phyloP scores from a whole-genome alignment of 768 basidiomycete genomes.

The Xerocomellus chrysenteron region DNA sequence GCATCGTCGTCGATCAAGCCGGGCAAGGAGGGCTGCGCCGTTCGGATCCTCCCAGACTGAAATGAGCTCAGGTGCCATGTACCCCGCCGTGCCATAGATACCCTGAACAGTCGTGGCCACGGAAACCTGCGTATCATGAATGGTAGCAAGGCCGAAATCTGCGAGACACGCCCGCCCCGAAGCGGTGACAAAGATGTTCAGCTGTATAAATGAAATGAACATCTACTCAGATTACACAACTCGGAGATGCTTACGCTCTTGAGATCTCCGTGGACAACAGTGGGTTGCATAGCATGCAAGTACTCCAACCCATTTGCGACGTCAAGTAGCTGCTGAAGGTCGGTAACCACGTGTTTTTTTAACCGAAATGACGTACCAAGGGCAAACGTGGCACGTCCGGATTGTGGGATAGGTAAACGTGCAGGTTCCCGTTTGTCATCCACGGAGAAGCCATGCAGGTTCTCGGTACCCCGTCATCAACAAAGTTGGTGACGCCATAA shows the following conservation, averaged over 20 bases:
- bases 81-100: slow-evolving; percentile 23
- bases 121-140: slow-evolving; percentile 17
- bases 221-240: neutral
- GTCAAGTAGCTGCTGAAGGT: slow-evolving; percentile 34
- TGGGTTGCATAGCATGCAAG: slow-evolving; percentile 38
- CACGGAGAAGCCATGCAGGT: slow-evolving; percentile 26
- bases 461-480: slow-evolving; percentile 9
- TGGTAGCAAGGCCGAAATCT: slow-evolving; percentile 30
- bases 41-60: slow-evolving; percentile 6
- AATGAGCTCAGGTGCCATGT: slow-evolving; percentile 31
- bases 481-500: slow-evolving; percentile 24
- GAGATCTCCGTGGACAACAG: slow-evolving; percentile 44
- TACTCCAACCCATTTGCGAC: slow-evolving; percentile 39
- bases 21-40: slow-evolving; percentile 9
- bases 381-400: slow-evolving; percentile 28
- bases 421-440: slow-evolving; percentile 31
- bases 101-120: slow-evolving; percentile 14
- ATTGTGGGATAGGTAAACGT: slow-evolving; percentile 29
- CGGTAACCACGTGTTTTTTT: neutral
- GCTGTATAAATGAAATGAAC: slow-evolving; percentile 12
- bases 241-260: slow-evolving; percentile 36
- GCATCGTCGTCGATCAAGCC: slow-evolving; percentile 27
- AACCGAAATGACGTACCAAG: slow-evolving; percentile 27
- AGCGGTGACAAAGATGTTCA: slow-evolving; percentile 29
- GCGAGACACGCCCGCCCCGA: slow-evolving; percentile 31